Base-by-base conservation (phyloP, 176 grass and related monocot species). In the Olyra latifolia region DNA sequence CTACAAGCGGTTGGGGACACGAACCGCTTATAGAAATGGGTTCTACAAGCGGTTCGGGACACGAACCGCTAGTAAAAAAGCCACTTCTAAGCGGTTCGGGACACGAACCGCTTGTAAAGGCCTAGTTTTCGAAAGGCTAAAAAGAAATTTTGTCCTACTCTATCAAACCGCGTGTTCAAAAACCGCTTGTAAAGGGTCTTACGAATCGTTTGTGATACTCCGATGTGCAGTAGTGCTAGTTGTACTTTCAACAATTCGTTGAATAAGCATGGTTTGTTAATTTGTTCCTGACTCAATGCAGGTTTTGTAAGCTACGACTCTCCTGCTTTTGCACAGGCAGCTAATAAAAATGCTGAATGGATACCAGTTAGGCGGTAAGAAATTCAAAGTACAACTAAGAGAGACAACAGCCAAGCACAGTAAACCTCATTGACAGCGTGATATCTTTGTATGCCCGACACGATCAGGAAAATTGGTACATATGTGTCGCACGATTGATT, bases 301-400 rank as follows among this genome's bases (percentile, higher is more conserved):
- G 88, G 96, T 87, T 99, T 99, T 84, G 92, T 99, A 75, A 99
- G 96, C 88, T 99, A 99, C 23, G 96, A 95, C 61, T 89, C 90
- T 68, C 81, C 86, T 67, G 67, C 82, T 28, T 87, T 90, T 81
- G 92, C 96, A 30, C 90, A 94, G 78, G 7, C 84, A 66, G 94
- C 91, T 12, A n/a, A 97, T 97, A 58, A 90, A 41, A 79, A 80
- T 64, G 80, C 94, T 97, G 91, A 94, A 97, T 82, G 94, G 94
- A 53, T 92, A 45, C 58, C 91, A 94, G 78, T 88, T 97, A 90
- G 87, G 90, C 45, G 88, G 92, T 86, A 99, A 99, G 87, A 99
- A 99, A 61, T 85, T 99, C 84, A 99, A 99, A 90, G 96, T 99
- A 89, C 96, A 99, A 67, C 96, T 95, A 99, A 99, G 87, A 93